Evolutionary conservation across 306 rosid genomes (phyloP).

Genomic region (Pyrus pyrifolia): DNA sequence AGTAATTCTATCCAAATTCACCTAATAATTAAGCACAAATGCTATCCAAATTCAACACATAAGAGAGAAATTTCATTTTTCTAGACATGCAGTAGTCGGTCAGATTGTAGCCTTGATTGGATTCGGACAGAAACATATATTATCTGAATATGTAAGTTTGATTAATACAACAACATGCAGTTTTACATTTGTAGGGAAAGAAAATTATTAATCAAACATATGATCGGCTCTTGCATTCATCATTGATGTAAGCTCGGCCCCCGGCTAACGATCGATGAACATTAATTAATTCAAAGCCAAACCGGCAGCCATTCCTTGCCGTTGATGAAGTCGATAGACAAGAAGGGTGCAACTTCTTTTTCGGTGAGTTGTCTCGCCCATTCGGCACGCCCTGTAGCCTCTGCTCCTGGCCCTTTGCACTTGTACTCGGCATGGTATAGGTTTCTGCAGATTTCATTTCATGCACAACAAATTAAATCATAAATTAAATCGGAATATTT

Average conservation of each 20-base stretch:
- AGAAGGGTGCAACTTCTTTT: conserved; percentile 34
- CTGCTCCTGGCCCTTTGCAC: conserved; percentile 59
- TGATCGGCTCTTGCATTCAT: not conserved
- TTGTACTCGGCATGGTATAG: conserved; percentile 57
- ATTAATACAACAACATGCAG: not conserved
- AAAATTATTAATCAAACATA: not conserved
- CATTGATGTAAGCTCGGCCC: not conserved
- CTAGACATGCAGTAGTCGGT: no score
- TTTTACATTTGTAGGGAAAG: not conserved
- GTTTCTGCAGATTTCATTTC: conserved; percentile 27
- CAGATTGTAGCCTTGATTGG: not conserved
- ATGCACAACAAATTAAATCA: not conserved
- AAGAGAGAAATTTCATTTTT: no score
- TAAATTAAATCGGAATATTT: not conserved
- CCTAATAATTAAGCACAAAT: not conserved
- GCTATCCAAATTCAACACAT: no score
- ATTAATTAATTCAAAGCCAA: conserved; percentile 27
- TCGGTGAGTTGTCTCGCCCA: conserved; percentile 55
- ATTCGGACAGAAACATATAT: not conserved
- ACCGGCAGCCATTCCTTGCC: conserved; percentile 71
- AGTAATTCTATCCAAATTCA: not conserved
- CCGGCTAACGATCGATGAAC: not conserved
- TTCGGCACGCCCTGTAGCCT: conserved; percentile 23
- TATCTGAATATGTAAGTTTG: not conserved
- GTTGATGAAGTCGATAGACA: conserved; percentile 48